Conservation (phyloP, 768 basidiomycete species). For the Leccinellum albellum region DNA sequence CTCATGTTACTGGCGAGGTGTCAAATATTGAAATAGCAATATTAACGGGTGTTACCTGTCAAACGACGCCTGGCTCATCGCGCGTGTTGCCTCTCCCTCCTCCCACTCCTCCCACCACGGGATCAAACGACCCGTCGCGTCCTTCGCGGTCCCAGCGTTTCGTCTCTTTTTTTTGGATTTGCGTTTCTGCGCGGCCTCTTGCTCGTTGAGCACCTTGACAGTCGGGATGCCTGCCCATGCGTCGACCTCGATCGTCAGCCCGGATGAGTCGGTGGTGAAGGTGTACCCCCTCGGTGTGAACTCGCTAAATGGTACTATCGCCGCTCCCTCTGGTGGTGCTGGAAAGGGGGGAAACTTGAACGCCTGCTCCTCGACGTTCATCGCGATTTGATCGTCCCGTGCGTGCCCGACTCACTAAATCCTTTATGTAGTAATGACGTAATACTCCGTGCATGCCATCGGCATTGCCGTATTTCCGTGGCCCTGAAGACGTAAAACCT, state of each 20-base stretch:
- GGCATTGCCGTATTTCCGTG: background rate
- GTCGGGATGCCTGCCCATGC: constrained; percentile 21
- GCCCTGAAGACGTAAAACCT: background rate
- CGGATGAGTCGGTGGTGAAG: constrained; percentile 1
- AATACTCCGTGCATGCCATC: background rate
- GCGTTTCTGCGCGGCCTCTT: constrained; percentile 16
- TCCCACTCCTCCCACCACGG: constrained; percentile 36
- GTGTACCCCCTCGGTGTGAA: constrained; percentile 33
- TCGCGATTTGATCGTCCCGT: background rate
- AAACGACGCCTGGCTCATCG: constrained; percentile 12
- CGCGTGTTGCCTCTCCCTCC: constrained; percentile 20
- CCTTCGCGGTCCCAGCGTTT: constrained; percentile 20
- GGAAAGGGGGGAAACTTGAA: constrained; percentile 49
- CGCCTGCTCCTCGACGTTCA: background rate
- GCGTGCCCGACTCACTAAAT: background rate
- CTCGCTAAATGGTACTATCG: constrained; percentile 41
- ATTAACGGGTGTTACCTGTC: constrained; percentile 29
- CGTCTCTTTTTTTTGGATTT: constrained; percentile 12
- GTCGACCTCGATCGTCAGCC: constrained; percentile 25
- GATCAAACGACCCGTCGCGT: constrained; percentile 20
- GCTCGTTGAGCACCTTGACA: constrained; percentile 24
- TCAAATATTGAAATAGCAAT: background rate
- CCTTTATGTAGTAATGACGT: background rate
- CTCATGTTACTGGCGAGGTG: constrained; percentile 2
- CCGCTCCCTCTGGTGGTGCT: constrained; percentile 34